Evolutionary conservation across 2,329 filamentous ascomycete species (phyloP).

Genomic region (Cytospora paraplurivora): DNA sequence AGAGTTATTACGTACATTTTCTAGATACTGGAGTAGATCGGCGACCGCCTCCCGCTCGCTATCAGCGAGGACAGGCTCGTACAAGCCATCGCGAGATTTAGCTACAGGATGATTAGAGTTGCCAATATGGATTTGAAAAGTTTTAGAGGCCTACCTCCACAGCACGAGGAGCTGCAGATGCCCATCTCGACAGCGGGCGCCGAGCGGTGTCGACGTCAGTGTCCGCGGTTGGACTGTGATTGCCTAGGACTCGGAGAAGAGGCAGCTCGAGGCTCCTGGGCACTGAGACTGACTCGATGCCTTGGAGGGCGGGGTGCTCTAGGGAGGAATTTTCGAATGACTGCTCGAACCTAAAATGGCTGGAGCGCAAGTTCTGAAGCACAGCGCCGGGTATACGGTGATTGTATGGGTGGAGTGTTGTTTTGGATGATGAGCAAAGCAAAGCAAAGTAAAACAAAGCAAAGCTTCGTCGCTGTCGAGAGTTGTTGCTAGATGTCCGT

Average conservation of each 20-base stretch:
- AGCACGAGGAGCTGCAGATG: slow-evolving; percentile 64
- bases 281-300: slow-evolving; percentile 7
- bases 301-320: background rate
- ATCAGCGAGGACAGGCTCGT: slow-evolving; percentile 87
- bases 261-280: slow-evolving; percentile 25
- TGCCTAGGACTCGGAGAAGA: slow-evolving; percentile 18
- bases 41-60: slow-evolving; percentile 96
- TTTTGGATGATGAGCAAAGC: slow-evolving; percentile 12
- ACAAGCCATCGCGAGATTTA: slow-evolving; percentile 77
- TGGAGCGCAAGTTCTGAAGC: slow-evolving; percentile 17
- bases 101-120: slow-evolving; percentile 47
- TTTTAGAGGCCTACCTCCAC: slow-evolving; percentile 48
- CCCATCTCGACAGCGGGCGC: slow-evolving; percentile 53
- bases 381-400: slow-evolving; percentile 25
- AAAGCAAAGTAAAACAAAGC: background rate
- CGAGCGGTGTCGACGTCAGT: slow-evolving; percentile 25
- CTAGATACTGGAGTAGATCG: slow-evolving; percentile 90
- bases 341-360: background rate
- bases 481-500: background rate
- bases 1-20: slow-evolving; percentile 70
- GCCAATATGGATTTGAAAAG: slow-evolving; percentile 18
- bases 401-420: slow-evolving; percentile 23
- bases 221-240: slow-evolving; percentile 18
- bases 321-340: background rate
- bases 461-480: slow-evolving; percentile 1